Evolutionary conservation across 2,329 filamentous ascomycete genomes (phyloP).

Genomic region (Leptographium radiaticola): DNA sequence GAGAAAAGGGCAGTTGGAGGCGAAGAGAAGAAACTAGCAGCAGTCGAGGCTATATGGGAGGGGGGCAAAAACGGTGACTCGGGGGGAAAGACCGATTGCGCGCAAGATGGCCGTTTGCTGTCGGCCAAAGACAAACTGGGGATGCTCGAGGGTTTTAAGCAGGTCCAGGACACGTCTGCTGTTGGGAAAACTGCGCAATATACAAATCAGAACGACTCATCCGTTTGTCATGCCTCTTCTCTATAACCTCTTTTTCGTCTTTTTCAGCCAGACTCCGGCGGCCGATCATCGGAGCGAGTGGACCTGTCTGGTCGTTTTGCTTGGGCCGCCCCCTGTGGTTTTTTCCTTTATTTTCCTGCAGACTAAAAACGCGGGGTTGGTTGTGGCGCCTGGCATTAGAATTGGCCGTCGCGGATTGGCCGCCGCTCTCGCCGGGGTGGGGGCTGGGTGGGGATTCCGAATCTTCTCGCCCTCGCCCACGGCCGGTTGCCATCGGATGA

Average conservation of each 20-base stretch:
- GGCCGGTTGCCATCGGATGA: too few relatives aligned
- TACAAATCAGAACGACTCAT: not conserved
- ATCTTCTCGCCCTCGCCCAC: not conserved
- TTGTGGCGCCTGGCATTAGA: slow-evolving; percentile 6
- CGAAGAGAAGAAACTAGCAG: not conserved
- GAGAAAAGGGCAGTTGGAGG: not conserved
- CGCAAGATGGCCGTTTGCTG: not conserved
- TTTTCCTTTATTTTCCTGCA: not conserved
- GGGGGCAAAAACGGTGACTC: not conserved
- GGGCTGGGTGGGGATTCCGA: too few relatives aligned
- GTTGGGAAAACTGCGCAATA: not conserved
- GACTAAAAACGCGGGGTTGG: slow-evolving; percentile 11
- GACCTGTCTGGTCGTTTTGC: slow-evolving; percentile 4
- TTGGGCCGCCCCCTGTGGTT: not conserved
- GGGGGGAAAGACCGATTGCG: not conserved
- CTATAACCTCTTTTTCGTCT: not conserved
- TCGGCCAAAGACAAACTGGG: not conserved
- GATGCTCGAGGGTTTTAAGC: not conserved
- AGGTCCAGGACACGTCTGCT: not conserved
- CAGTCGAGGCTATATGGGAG: not conserved
- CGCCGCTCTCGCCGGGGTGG: not conserved
- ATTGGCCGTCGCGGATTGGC: slow-evolving; percentile 10
- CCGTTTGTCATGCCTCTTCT: not conserved
- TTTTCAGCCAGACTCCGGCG: not conserved
- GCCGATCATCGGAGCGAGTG: slow-evolving; percentile 10